phyloP scores from a whole-genome alignment of 1,139 yeast genomes.

The Kurtzmaniella natalensis region DNA sequence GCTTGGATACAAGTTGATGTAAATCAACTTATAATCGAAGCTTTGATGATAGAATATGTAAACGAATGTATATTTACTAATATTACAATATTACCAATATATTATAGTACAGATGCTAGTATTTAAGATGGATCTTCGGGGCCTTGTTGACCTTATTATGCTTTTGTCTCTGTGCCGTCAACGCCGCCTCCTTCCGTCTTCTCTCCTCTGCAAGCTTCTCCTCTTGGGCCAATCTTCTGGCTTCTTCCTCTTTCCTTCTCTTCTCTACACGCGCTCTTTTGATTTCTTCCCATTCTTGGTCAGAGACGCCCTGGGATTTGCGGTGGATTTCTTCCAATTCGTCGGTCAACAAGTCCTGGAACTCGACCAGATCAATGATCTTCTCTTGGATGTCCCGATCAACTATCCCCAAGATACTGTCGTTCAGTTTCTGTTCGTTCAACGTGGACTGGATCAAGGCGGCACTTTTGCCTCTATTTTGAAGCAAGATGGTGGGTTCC shows the following conservation, averaged over 20 bases:
- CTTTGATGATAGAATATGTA: too few species aligned
- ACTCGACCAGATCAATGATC: slow-evolving; percentile 41
- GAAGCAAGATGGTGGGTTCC: slow-evolving; percentile 46
- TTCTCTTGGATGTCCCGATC: slow-evolving; percentile 46
- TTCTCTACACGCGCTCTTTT: slow-evolving; percentile 9
- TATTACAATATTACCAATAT: too few species aligned
- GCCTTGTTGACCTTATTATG: slow-evolving; percentile 7
- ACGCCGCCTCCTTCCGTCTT: slow-evolving; percentile 10
- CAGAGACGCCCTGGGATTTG: slow-evolving; percentile 31
- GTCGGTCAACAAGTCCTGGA: slow-evolving; percentile 26
- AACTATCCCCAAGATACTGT: slow-evolving; percentile 32
- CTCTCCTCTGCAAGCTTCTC: slow-evolving; percentile 9
- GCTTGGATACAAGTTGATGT: background rate
- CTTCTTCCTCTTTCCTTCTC: slow-evolving; percentile 6
- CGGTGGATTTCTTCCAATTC: slow-evolving; percentile 37
- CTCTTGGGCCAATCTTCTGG: slow-evolving; percentile 1
- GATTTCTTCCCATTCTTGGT: slow-evolving; percentile 30
- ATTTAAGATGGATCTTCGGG: slow-evolving; percentile 4
- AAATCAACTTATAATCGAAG: too few species aligned
- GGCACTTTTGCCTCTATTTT: slow-evolving; percentile 49
- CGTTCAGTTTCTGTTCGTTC: slow-evolving; percentile 13
- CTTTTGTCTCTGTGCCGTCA: background rate
- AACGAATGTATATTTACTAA: too few species aligned
- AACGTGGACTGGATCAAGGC: slow-evolving; percentile 52
- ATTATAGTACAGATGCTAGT: background rate